A percentile compares a stretch with the other conserved stretches of the same genome.
Evolutionary conservation across 768 basidiomycete species (phyloP).

Genomic region (Cystobasidium tubakii): DNA sequence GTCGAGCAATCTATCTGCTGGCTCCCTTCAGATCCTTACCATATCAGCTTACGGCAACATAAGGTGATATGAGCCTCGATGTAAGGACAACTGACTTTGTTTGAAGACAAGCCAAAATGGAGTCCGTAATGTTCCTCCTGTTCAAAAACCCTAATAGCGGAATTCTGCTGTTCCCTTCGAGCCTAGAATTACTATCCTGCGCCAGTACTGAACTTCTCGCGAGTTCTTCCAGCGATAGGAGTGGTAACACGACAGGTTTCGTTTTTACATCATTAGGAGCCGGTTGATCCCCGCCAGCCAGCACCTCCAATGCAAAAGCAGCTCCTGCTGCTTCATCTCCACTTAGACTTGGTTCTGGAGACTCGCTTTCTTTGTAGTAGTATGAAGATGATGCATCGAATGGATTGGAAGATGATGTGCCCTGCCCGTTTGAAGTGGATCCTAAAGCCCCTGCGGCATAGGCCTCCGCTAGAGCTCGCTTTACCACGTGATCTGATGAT

Average conservation of each 20-base stretch:
- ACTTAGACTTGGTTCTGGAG: slow-evolving; percentile 13
- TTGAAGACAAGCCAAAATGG: slow-evolving; percentile 1
- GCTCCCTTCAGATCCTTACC: not conserved
- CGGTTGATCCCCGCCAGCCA: not conserved
- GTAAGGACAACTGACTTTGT: not conserved
- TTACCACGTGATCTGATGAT: not conserved
- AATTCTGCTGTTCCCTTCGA: not conserved
- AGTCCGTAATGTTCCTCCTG: slow-evolving; percentile 1
- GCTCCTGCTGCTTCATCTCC: not conserved
- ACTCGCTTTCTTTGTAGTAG: slow-evolving; percentile 3
- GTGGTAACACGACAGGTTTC: not conserved
- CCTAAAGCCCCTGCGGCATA: not conserved
- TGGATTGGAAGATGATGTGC: not conserved
- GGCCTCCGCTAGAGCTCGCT: not conserved
- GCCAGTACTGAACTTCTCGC: not conserved
- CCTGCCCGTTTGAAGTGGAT: not conserved
- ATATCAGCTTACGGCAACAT: not conserved
- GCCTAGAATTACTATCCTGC: not conserved
- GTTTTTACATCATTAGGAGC: not conserved
- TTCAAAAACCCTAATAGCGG: slow-evolving; percentile 5
- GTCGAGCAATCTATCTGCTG: not conserved
- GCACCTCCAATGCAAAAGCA: not conserved
- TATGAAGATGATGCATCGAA: not conserved
- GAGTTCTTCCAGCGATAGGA: not conserved
- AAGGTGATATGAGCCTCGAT: not conserved